Base-by-base conservation (phyloP, 2,329 filamentous ascomycete genomes). In the Tolypocladium pustulatum region DNA sequence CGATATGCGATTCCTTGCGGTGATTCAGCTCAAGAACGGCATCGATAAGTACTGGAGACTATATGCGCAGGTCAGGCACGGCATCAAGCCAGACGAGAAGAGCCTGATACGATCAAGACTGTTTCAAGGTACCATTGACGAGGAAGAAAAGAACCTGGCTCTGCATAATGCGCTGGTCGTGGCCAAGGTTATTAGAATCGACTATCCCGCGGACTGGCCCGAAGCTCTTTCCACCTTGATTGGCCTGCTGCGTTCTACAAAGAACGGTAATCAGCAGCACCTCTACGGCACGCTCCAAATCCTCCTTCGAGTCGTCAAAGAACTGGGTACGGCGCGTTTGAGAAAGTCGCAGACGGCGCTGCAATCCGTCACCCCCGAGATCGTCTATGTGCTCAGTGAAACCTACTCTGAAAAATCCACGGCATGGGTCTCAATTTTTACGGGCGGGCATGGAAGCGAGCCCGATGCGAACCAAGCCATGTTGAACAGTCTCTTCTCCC, bases 11-110 rank as follows among this genome's bases (percentile, higher is more conserved):
- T 91, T 96, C 68, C 85, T 97, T 13, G 89, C 93, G 58, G 85
- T 97, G 59, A 96, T 97, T 65, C 90, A 96, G 70, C 81, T 99
- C 57, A 97, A 97, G 72, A 97, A 97, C 72, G 94, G 92, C 58
- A 92, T 97, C 72, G 93, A 97, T 71, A 91, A 88, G 70, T 91
- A 91, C 73, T 99, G 94, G 94, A 83, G 94, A 17, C 65, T 75
- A n/a, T 69, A 90, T 81, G 69, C 75, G 38, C 65, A 73, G 59
- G 56, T 70, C 34, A 79, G 77, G 69, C 89, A 89, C 38, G 85
- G 90, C 55, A 82, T 88, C 59, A 85, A 87, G 69, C 82, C 83
- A 34, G 82, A 88, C 25, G 90, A 96, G 69, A 97, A 94, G 72
- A 76, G 81, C 12, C 70, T 81, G 41, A 94, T 99, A 57, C 86